These are phyloP conservation scores for Ustilago crameri DNA, from an alignment of 1,284 basidiomycete species.

Conservation along the genomic window DNA sequence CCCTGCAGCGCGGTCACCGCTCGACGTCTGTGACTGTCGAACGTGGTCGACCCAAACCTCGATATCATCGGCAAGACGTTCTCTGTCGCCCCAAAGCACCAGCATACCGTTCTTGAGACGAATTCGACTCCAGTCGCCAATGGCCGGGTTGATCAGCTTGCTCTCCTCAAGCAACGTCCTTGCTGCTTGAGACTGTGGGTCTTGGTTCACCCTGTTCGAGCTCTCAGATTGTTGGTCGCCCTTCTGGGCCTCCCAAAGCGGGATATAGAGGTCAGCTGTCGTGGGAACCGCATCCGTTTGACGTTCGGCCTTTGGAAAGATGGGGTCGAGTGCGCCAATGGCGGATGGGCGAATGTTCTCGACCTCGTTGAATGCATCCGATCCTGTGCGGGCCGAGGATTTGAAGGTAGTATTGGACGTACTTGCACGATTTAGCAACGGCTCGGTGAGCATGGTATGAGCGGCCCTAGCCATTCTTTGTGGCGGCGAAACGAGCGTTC, in stretches of 20 bases:
- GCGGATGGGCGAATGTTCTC: conserved; percentile 25
- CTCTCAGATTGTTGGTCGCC: background rate
- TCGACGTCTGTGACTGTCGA: conserved; percentile 16
- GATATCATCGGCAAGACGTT: conserved; percentile 63
- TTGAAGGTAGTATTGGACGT: conserved; percentile 3
- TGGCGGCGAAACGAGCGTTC: conserved; percentile 28
- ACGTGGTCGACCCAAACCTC: conserved; percentile 56
- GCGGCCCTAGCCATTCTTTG: conserved; percentile 44
- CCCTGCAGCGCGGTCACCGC: background rate
- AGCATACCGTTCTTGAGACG: conserved; percentile 51
- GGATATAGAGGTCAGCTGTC: conserved; percentile 47
- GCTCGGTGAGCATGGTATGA: conserved; percentile 52
- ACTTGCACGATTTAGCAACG: conserved; percentile 39
- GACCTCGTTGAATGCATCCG: conserved; percentile 31
- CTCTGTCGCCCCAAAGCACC: conserved; percentile 63
- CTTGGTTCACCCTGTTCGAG: conserved; percentile 10
- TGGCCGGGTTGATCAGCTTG: conserved; percentile 57
- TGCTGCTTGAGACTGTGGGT: conserved; percentile 34
- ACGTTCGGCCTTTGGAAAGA: conserved; percentile 52
- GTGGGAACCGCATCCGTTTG: conserved; percentile 43
- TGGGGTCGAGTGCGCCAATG: conserved; percentile 46
- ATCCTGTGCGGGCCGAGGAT: conserved; percentile 1
- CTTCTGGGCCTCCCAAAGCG: conserved; percentile 21
- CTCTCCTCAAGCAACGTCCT: conserved; percentile 41
- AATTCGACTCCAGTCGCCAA: conserved; percentile 62